Evolutionary conservation across 305 asterid species (phyloP), one percentile per base, ranked within the genome.

Genomic region (Fraxinus albicans): DNA sequence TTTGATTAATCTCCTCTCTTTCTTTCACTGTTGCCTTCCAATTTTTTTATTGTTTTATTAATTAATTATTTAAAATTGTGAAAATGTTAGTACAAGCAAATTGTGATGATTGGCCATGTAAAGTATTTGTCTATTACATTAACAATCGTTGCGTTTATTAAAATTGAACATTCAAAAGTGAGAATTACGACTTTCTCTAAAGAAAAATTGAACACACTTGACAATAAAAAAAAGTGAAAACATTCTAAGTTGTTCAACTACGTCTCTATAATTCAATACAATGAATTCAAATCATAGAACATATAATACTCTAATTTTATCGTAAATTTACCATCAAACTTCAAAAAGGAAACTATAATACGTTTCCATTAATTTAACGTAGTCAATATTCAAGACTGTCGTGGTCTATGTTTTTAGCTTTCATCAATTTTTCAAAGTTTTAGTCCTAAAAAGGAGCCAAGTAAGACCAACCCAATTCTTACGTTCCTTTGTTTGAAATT

Each of bases 371-470:
- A 67, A 67, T 67, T 67, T 67, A 83, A 81, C 29, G 50, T 76
- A 65, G 89, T 80, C 85, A 84, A 82, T 9, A 73, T 73, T 42
- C 47, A 36, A 81, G 77, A 25, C 36, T 7, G 23, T 78, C 42
- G 23, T 40, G 19, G 53, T 82, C 55, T 34, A 75, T 44, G 72
- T 81, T 83, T 77, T 75, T 63, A 74, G 73, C 17, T 75, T 58
- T 36, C 78, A 60, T 0, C 80, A 70, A 2, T 44, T 36, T 15
- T 47, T 82, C 34, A 42, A 29, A 2, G 81, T 47, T 31, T 84
- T 72, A 82, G 89, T 86, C 83, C 84, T 44, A 38, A 79, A 63
- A 73, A 77, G 84, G 80, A 82, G 78, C 85, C 85, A 79, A 88
- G 0, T 44, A 53, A 44, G 88, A 88, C 87, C 77, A 73, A 83